Conservation (phyloP, 1,284 basidiomycete genomes). For the Puccinia coronata region DNA sequence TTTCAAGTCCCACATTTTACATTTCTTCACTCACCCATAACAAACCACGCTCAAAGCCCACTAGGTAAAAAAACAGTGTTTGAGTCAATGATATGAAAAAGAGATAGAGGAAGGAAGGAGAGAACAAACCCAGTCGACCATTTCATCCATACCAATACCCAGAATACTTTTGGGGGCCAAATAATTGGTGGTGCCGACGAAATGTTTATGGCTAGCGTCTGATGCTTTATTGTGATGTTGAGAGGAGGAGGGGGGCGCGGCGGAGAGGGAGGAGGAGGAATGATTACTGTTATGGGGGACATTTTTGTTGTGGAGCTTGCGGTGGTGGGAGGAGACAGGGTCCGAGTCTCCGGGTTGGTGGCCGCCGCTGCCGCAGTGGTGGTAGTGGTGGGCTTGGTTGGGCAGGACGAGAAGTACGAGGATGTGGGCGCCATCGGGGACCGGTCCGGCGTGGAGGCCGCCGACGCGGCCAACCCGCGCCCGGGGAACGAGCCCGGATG, state of each 20-base stretch:
- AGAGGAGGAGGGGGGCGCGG: background rate
- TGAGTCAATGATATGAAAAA: background rate
- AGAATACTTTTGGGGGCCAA: slow-evolving; percentile 94
- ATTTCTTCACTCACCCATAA: slow-evolving; percentile 67
- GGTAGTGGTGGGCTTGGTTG: no score
- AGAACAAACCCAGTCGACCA: slow-evolving; percentile 86
- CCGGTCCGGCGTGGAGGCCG: slow-evolving; percentile 22
- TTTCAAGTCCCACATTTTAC: background rate
- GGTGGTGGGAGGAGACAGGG: background rate
- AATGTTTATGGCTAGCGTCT: slow-evolving; percentile 58
- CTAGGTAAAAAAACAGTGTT: slow-evolving; percentile 53
- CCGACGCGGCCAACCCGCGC: no score
- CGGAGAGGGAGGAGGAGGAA: slow-evolving; percentile 18
- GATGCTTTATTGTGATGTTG: slow-evolving; percentile 21
- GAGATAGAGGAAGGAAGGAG: slow-evolving; percentile 21
- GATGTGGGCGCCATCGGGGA: slow-evolving; percentile 30
- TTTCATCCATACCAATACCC: slow-evolving; percentile 91
- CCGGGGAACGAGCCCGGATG: no score
- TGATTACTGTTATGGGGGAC: background rate
- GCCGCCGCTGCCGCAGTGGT: no score
- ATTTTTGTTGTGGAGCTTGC: slow-evolving; percentile 15
- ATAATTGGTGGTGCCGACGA: slow-evolving; percentile 96
- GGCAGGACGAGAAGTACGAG: no score
- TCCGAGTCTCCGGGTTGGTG: background rate
- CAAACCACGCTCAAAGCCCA: slow-evolving; percentile 98